Evolutionary conservation across 176 grass and related monocot genomes (phyloP), one percentile per base, ranked within the genome.

Genomic region (Saccharum spontaneum): DNA sequence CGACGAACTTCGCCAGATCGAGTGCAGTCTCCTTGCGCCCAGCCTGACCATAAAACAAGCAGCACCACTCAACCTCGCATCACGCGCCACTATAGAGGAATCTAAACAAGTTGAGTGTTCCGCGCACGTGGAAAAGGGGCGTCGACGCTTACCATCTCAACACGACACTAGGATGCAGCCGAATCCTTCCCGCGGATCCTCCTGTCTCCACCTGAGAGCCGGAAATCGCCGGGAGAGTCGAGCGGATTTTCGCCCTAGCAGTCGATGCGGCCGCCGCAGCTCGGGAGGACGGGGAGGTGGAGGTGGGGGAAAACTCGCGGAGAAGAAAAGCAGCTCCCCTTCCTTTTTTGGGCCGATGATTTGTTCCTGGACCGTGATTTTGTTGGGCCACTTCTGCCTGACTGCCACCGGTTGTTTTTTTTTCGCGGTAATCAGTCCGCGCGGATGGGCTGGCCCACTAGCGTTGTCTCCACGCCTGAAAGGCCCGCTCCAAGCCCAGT

Each of bases 1-100:
- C 92, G 67, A 98, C 91, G 78, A 98, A 98, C 86, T 98, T 98
- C 23, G 89, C 95, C 26, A 98, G 83, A 83, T 98, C 90, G 9
- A 94, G 85, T 12, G 92, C 95, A 3, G 95, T 95, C 73, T 98
- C 95, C 79, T 98, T 94, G 87, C 95, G 87, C 31, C 95, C 92
- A 36, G 90, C 92, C 95, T 93, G 81, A 84, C 50, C 40, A 69
- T 45, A 14, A 59, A 38, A 28, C 48, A 70, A 77, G 84, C 3
- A 75, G 1, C 22, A 22, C 8, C 14, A 44, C 60, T 46, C 38
- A 75, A 4, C 15, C 18, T 55, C 24, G 59, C 26, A 79, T 66
- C 81, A 78, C 61, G 48, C 34, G 67, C 24, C 26, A 16, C 6
- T 4, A 45, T 4, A 45, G 7, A n/a, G 18, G 59, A 67, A 66